Conservation (phyloP, 768 basidiomycete species). For the Mycena crocata region DNA sequence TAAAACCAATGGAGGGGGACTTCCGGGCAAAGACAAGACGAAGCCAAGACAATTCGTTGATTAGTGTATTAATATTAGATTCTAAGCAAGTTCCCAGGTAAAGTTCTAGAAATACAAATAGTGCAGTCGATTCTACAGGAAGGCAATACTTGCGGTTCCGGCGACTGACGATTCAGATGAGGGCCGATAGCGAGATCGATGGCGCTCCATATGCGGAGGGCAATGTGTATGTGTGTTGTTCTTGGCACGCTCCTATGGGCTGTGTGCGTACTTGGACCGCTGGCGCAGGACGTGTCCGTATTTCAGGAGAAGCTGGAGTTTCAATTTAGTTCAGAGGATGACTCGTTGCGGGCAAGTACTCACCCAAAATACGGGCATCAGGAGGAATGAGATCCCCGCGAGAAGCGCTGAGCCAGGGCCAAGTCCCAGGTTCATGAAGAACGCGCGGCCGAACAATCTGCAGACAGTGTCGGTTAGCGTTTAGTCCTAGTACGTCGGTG, state of each 20-base stretch:
- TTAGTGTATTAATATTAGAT: too few species aligned
- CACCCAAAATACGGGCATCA: slow-evolving; percentile 40
- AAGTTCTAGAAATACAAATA: too few species aligned
- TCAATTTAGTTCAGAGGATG: background rate
- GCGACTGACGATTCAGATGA: too few species aligned
- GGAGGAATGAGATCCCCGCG: slow-evolving; percentile 37
- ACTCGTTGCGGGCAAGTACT: background rate
- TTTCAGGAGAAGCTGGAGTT: slow-evolving; percentile 11
- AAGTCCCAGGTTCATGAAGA: slow-evolving; percentile 39
- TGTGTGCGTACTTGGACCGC: slow-evolving; percentile 31
- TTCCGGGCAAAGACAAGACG: too few species aligned
- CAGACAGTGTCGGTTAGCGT: slow-evolving; percentile 20
- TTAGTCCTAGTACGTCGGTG: background rate
- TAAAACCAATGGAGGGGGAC: too few species aligned
- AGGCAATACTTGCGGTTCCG: too few species aligned
- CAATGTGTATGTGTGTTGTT: too few species aligned
- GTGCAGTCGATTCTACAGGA: too few species aligned
- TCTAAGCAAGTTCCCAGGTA: too few species aligned
- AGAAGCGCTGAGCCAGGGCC: slow-evolving; percentile 41
- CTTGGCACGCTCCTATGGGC: slow-evolving; percentile 23
- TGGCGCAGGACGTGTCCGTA: slow-evolving; percentile 29
- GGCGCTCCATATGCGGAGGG: too few species aligned
- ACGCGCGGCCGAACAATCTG: slow-evolving; percentile 36
- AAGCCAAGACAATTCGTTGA: too few species aligned
- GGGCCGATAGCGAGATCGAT: too few species aligned